Conservation (phyloP, 2,329 filamentous ascomycete genomes). For the Dactylonectria estremocensis region DNA sequence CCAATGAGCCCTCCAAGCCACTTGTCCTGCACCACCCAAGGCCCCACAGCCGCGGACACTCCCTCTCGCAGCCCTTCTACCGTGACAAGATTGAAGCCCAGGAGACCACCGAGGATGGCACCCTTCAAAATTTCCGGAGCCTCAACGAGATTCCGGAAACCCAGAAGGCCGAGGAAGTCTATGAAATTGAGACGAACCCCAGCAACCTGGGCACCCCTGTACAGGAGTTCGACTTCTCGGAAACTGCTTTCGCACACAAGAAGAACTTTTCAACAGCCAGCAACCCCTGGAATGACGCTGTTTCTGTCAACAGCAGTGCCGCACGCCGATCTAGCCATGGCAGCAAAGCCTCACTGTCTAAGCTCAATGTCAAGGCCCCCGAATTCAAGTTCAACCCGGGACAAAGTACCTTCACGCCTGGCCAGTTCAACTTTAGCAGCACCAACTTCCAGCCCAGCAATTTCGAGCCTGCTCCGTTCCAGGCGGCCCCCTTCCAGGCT, state of each 20-base stretch:
- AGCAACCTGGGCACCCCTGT: slow-evolving; percentile 79
- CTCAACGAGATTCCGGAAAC: slow-evolving; percentile 59
- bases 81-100: slow-evolving; percentile 67
- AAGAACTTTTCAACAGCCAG: slow-evolving; percentile 70
- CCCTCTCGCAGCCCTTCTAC: slow-evolving; percentile 77
- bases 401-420: slow-evolving; percentile 51
- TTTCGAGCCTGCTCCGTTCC: slow-evolving; percentile 25
- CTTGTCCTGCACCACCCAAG: slow-evolving; percentile 79
- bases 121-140: slow-evolving; percentile 56
- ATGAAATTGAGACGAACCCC: slow-evolving; percentile 81
- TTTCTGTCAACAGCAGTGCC: slow-evolving; percentile 57
- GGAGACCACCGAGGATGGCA: slow-evolving; percentile 56
- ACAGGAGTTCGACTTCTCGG: slow-evolving; percentile 63
- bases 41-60: slow-evolving; percentile 82
- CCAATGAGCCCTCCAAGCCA: slow-evolving; percentile 67
- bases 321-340: slow-evolving; percentile 67
- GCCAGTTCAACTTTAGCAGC: slow-evolving; percentile 40
- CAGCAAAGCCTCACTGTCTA: slow-evolving; percentile 81
- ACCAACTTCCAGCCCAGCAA: slow-evolving; percentile 23
- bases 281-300: slow-evolving; percentile 75
- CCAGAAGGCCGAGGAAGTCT: slow-evolving; percentile 66
- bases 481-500: slow-evolving; percentile 50
- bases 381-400: slow-evolving; percentile 85
- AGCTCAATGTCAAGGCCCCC: slow-evolving; percentile 89
- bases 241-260: slow-evolving; percentile 65